These are phyloP conservation scores for Raphanus raphanistrum DNA, from an alignment of 345 rosid genomes.

Conservation along the genomic window DNA sequence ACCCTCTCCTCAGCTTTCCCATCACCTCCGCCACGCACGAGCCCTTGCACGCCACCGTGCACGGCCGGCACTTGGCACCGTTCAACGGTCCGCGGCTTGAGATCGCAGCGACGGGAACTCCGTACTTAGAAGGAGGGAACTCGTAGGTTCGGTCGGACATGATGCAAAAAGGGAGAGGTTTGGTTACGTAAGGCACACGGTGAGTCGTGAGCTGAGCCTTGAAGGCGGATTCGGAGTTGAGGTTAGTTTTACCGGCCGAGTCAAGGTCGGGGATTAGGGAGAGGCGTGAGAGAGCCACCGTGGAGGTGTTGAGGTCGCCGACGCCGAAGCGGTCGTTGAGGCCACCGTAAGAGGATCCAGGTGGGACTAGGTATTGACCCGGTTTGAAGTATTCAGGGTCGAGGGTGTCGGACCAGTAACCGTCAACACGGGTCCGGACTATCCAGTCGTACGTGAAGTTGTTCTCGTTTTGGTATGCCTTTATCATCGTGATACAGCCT, in stretches of 20 bases:
- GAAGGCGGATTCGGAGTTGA: slow-evolving; percentile 89
- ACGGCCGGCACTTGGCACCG: slow-evolving; percentile 97
- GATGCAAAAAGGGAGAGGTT: slow-evolving; percentile 71
- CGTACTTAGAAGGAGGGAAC: slow-evolving; percentile 61
- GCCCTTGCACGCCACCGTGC: not conserved
- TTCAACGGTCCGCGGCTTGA: slow-evolving; percentile 79
- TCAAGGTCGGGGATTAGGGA: slow-evolving; percentile 74
- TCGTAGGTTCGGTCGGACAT: slow-evolving; percentile 66
- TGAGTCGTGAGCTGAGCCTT: slow-evolving; percentile 53
- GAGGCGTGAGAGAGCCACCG: slow-evolving; percentile 76
- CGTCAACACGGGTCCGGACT: slow-evolving; percentile 89
- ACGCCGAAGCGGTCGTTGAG: slow-evolving; percentile 94
- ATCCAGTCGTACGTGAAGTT: slow-evolving; percentile 86
- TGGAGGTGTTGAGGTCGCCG: slow-evolving; percentile 63
- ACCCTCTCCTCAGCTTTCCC: slow-evolving; percentile 49
- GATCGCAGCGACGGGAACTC: slow-evolving; percentile 80
- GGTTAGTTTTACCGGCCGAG: slow-evolving; percentile 48
- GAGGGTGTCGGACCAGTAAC: slow-evolving; percentile 76
- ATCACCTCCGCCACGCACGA: slow-evolving; percentile 52
- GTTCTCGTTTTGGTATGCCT: slow-evolving; percentile 48
- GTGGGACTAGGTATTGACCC: slow-evolving; percentile 68
- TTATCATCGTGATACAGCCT: slow-evolving; percentile 72
- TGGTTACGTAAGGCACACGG: slow-evolving; percentile 17
- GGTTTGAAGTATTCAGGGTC: slow-evolving; percentile 57
- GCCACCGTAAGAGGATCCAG: slow-evolving; percentile 87